Base-by-base conservation (phyloP, 805 yeast species). In the Sugiyamaella lignohabitans region DNA sequence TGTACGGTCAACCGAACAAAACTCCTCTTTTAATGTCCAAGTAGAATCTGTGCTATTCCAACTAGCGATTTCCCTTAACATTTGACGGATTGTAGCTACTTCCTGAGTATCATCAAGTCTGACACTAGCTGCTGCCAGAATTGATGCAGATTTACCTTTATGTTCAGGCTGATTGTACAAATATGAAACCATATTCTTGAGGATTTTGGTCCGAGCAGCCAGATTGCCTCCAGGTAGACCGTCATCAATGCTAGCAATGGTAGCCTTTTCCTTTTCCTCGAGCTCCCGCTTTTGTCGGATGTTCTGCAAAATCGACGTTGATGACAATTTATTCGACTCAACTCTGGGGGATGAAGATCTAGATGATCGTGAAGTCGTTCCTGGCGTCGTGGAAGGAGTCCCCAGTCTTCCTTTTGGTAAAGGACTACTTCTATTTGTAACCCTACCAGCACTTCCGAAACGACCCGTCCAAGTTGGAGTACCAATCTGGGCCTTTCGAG, bases 381-480 rank as follows among this genome's bases (percentile, higher is more conserved):
- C 35, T 22, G 29, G 22, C 16, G 27, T 22, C 8, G 32, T 8
- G 8, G 32, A 27, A 41, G 23, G 3, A 8, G 10, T 18, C 36
- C 17, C 17, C 23, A 4, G 44, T 30, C 27, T 23, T 21, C 37
- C 16, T n/a, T 16, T 19, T 32, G 11, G 11, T 27, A 8, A 8
- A 8, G 14, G 8, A 11, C 23, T 14, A 17, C 24, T 38, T 16
- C 17, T 46, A 50, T 41, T 52, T 66, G 66, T 67, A 24, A 70
- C 64, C 53, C 71, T 75, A 1, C 96, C 96, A 0, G 96, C 96
- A 17, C 68, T 63, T 0, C 98, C 98, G 70, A 82, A 87, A 54
- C 77, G 78, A 0, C 98, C 98, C 0, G 98, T 91, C 94, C 97
- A 93, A 0, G 98, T 91, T 0, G 97, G 98, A 0, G 84, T 80